Percentiles rank a stretch among this genome's conserved stretches.
These are phyloP conservation scores for Lodderomyces jiufengensis DNA, from an alignment of 1,139 yeast species.

Conservation along the genomic window DNA sequence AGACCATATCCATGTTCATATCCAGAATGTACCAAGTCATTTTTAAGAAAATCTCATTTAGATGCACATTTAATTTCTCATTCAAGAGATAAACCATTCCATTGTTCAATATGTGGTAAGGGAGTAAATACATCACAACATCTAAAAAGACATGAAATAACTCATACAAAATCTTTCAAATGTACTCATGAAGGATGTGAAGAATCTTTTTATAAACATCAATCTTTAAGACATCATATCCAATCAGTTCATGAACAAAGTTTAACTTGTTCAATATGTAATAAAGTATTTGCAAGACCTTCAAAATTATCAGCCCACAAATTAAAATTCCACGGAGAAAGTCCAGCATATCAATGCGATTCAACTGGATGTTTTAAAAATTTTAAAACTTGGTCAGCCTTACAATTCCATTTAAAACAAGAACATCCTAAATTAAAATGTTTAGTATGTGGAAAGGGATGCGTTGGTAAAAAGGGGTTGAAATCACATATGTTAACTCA, in stretches of 20 bases:
- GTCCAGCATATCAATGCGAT: slow-evolving; percentile 61
- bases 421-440: slow-evolving; percentile 74
- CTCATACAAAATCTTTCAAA: slow-evolving; percentile 68
- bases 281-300: slow-evolving; percentile 57
- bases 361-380: slow-evolving; percentile 54
- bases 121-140: slow-evolving; percentile 85
- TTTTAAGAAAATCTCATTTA: slow-evolving; percentile 74
- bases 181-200: slow-evolving; percentile 63
- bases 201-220: slow-evolving; percentile 73
- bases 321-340: slow-evolving; percentile 53
- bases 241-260: slow-evolving; percentile 56
- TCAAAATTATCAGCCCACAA: slow-evolving; percentile 60
- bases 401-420: slow-evolving; percentile 67
- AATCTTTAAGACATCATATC: slow-evolving; percentile 72
- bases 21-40: slow-evolving; percentile 58
- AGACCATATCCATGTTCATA: slow-evolving; percentile 67
- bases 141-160: slow-evolving; percentile 71
- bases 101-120: slow-evolving; percentile 74
- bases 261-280: slow-evolving; percentile 56
- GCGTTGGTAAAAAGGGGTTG: slow-evolving; percentile 71
- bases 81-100: slow-evolving; percentile 60
- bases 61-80: slow-evolving; percentile 71
- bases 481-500: slow-evolving; percentile 65
- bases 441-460: slow-evolving; percentile 62
- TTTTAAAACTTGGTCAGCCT: slow-evolving; percentile 74